Base-by-base conservation (phyloP, 768 basidiomycete genomes). In the Mycena floridula region DNA sequence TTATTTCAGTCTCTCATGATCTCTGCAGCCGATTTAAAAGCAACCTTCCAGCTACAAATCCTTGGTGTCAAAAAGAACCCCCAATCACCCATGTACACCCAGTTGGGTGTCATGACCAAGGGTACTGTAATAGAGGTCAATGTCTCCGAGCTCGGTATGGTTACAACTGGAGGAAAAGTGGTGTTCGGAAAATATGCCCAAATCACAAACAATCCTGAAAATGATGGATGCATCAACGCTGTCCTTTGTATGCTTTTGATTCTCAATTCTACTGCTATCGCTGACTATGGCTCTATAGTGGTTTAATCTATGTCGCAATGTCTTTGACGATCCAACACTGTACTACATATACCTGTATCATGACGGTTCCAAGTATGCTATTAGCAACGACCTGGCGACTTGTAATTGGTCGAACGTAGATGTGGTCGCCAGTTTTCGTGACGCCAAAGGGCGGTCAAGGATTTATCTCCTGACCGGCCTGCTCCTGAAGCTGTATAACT, bases 11-110 rank as follows among this genome's bases (percentile, higher is more conserved):
- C 23, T 25, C 30, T 46, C 21, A n/a, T n/a, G n/a, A n/a, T n/a
- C n/a, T n/a, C n/a, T n/a, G n/a, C 59, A 96, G 93, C 95, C 45
- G 95, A 97, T 60, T 70, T 98, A 38, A 97, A 95, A 66, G 96
- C 95, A 7, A 99, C 96, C 4, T 99, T 99, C 79, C 96, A 99
- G 63, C 74, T 99, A 4, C 93, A 95, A 53, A 98, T 99, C 52
- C 70, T 99, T 36, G 90, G 90, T 37, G 96, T 99, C 45, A 99
- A 99, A 76, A 98, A 98, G 73, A 99, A 99, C 59, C 96, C 96
- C 21, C 96, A 98, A 61, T 96, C 93, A 16, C 95, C 96, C 0
- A 94, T 94, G 88, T 94, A 93, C 59, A 93, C 92, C 0, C 89
- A 92, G 58, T 79, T 94, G 30, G 95, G 95, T 41, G 96, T 99